These are phyloP conservation scores for Podosphaera xanthii DNA, from an alignment of 2,329 filamentous ascomycete genomes.

Conservation along the genomic window DNA sequence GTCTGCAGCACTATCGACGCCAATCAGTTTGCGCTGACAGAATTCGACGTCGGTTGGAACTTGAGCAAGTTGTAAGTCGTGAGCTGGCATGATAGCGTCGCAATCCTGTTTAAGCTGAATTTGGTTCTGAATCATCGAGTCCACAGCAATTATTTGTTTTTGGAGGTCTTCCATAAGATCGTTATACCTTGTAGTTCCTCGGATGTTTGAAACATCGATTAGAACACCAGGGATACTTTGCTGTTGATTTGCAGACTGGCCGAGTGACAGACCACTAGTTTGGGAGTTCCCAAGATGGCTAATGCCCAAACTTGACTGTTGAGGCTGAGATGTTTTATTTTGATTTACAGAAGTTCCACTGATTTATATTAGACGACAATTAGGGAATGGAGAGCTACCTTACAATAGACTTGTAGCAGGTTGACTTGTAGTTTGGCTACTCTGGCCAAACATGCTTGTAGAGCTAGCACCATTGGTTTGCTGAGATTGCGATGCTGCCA, in stretches of 20 bases:
- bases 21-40: constrained; percentile 35
- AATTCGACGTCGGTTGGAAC: constrained; percentile 43
- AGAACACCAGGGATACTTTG: constrained; percentile 46
- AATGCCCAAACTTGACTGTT: constrained; percentile 8
- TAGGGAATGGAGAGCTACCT: constrained; percentile 4
- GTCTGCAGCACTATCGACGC: constrained; percentile 37
- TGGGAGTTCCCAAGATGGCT: constrained; percentile 14
- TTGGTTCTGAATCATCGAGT: constrained; percentile 59
- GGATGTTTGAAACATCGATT: constrained; percentile 56
- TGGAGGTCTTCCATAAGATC: constrained; percentile 70
- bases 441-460: constrained; percentile 6
- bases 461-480: constrained; percentile 7
- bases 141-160: constrained; percentile 52
- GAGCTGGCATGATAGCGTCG: constrained; percentile 40
- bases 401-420: constrained; percentile 15
- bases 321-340: constrained; percentile 11
- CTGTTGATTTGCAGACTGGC: constrained; percentile 24
- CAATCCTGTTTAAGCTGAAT: constrained; percentile 60
- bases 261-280: constrained; percentile 18
- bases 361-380: constrained; percentile 3
- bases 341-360: constrained; percentile 12
- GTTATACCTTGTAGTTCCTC: constrained; percentile 76
- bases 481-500: constrained; percentile 9
- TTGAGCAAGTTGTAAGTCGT: constrained; percentile 38
- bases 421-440: constrained; percentile 12